Percentiles rank a stretch among this genome's conserved stretches.
These are phyloP conservation scores for Candida incommunis DNA, from an alignment of 805 yeast species.

Conservation along the genomic window DNA sequence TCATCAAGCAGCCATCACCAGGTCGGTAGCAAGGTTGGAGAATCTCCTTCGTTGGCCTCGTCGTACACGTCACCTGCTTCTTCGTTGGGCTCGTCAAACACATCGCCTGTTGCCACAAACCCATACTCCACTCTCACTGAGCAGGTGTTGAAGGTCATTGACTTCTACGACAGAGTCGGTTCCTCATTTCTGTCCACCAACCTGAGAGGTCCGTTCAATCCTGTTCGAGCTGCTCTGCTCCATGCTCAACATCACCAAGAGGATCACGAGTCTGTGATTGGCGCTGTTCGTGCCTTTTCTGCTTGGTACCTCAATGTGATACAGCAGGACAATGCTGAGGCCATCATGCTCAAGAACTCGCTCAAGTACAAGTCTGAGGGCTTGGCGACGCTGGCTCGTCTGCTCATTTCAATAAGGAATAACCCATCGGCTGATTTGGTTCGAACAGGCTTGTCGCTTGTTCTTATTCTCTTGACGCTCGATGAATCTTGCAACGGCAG, in stretches of 20 bases:
- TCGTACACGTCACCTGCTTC: slow-evolving; percentile 1
- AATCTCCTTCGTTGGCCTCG: background rate
- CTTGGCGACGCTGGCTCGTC: background rate
- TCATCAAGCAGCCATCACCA: background rate
- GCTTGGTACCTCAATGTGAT: slow-evolving; percentile 1
- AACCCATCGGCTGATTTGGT: slow-evolving; percentile 1
- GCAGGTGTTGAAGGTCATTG: background rate
- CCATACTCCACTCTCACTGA: background rate
- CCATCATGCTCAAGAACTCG: background rate
- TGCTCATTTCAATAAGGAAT: background rate
- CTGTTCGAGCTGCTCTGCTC: background rate
- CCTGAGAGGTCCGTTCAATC: background rate
- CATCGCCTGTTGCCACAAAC: background rate
- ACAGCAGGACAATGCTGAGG: background rate
- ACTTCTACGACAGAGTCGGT: slow-evolving; percentile 1
- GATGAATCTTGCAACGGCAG: slow-evolving; percentile 1
- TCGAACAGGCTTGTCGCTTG: background rate
- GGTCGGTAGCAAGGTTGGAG: background rate
- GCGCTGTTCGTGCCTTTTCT: background rate
- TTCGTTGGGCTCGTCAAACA: background rate
- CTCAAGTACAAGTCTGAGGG: slow-evolving; percentile 1
- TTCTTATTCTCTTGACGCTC: background rate
- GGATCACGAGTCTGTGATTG: background rate
- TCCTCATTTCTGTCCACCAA: background rate
- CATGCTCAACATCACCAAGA: slow-evolving; percentile 1